Base-by-base conservation (phyloP, 371 early-diverging fungal genomes). In the Apophysomyces ossiformis region DNA sequence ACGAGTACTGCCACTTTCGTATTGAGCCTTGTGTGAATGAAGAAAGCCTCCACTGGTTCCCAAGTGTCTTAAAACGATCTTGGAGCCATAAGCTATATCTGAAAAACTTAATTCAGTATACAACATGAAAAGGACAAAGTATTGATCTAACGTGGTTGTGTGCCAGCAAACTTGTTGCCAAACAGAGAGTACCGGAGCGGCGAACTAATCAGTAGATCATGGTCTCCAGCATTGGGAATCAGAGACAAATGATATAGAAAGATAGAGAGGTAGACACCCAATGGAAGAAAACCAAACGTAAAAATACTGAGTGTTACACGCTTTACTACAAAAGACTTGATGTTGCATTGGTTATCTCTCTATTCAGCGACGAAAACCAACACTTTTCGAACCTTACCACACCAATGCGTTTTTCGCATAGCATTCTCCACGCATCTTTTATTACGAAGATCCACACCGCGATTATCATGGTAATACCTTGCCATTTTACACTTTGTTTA, bases 11-110 rank as follows among this genome's bases (percentile, higher is more conserved):
- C 91, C 93, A 44, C 89, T 87, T 44, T 91, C 89, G 73, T 94
- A 97, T 37, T 71, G 72, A 59, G 91, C 89, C 11, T 73, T 63
- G 69, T 98, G 97, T 21, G 97, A 97, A 77, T 98, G 98, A 38
- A 99, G 78, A 72, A 84, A 96, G 9, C 89, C 92, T 39, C 88
- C 89, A 37, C 80, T 82, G 18, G 90, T 88, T 43, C 89, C 91
- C 5, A 83, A 74, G 69, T 96, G 92, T 38, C 85, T 80, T 39
- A 99, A 78, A 21, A 89, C 83, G 58, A 98, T 71, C 57, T 85
- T 86, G 4, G 96, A 88, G 0, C 90, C 91, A 71, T 89, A 97
- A 26, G 90, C 92, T 64, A 97, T 82, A 26, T 90, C 93, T 92
- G 46, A 1, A 26, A 26, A 26, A 26, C 32, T 26, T 26, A 1